These are phyloP conservation scores for Acanthamoeba triangularis DNA, from an alignment of 208 protist genomes.

Conservation along the genomic window DNA sequence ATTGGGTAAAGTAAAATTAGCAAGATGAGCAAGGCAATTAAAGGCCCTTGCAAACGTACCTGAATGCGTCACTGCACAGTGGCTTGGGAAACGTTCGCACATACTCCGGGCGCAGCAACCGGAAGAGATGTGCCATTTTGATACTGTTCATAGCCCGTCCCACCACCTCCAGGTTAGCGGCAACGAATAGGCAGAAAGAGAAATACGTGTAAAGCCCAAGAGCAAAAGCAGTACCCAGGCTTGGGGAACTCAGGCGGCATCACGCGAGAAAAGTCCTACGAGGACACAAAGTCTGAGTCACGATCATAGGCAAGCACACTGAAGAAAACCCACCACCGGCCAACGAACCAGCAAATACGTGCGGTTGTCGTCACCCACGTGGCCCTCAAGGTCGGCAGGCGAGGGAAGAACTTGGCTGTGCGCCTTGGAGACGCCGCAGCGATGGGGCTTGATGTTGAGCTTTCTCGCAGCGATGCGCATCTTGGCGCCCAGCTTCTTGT, in stretches of 20 bases:
- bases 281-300: background rate
- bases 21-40: background rate
- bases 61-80: conserved; percentile 59
- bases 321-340: background rate
- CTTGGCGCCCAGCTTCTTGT: conserved; percentile 49
- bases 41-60: background rate
- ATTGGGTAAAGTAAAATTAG: background rate
- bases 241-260: conserved; percentile 56
- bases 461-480: conserved; percentile 37
- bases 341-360: conserved; percentile 81
- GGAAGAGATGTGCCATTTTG: conserved; percentile 60
- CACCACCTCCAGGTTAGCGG: background rate
- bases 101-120: conserved; percentile 55
- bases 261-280: conserved; percentile 54
- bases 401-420: background rate
- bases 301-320: too few species aligned
- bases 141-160: background rate
- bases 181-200: too few species aligned
- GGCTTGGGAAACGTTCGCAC: conserved; percentile 34
- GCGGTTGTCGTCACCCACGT: conserved; percentile 74
- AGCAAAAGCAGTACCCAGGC: background rate
- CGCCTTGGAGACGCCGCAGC: background rate
- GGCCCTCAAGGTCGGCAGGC: conserved; percentile 52
- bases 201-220: background rate
- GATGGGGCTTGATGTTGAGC: conserved; percentile 16